Evolutionary conservation across 176 grass and related monocot genomes (phyloP).

Genomic region (Pontederia crassipes): DNA sequence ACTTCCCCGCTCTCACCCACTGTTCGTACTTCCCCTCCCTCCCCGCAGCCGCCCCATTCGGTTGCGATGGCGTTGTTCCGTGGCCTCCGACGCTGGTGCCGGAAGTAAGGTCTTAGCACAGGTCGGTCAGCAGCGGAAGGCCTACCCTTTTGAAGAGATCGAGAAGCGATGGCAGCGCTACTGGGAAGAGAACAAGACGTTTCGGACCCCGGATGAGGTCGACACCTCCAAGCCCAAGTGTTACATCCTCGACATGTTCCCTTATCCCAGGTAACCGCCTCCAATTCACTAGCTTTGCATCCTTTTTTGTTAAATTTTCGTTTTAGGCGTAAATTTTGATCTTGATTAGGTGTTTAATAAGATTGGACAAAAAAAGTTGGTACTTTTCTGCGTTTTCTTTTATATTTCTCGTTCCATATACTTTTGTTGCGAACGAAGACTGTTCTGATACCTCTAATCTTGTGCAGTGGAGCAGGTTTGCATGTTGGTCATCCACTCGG

Average conservation of each 20-base stretch:
- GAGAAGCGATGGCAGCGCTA: constrained; percentile 80
- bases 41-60: constrained; percentile 13
- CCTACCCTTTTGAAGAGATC: constrained; percentile 79
- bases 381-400: neutral
- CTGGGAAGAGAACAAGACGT: constrained; percentile 80
- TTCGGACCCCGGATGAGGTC: constrained; percentile 65
- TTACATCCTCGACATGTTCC: constrained; percentile 98
- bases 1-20: neutral
- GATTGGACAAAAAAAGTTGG: no score
- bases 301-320: neutral
- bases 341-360: neutral
- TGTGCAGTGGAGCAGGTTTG: constrained; percentile 66
- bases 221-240: constrained; percentile 77
- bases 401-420: neutral
- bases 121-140: constrained; percentile 20
- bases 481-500: constrained; percentile 89
- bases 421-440: neutral
- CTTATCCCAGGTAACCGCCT: constrained; percentile 60
- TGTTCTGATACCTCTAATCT: no score
- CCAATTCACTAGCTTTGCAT: no score
- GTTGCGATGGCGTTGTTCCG: constrained; percentile 15
- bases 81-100: neutral
- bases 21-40: neutral
- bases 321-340: neutral
- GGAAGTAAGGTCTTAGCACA: constrained; percentile 18